phyloP scores from a whole-genome alignment of 495 filamentous ascomycete genomes.

The Penicillium subrubescens region DNA sequence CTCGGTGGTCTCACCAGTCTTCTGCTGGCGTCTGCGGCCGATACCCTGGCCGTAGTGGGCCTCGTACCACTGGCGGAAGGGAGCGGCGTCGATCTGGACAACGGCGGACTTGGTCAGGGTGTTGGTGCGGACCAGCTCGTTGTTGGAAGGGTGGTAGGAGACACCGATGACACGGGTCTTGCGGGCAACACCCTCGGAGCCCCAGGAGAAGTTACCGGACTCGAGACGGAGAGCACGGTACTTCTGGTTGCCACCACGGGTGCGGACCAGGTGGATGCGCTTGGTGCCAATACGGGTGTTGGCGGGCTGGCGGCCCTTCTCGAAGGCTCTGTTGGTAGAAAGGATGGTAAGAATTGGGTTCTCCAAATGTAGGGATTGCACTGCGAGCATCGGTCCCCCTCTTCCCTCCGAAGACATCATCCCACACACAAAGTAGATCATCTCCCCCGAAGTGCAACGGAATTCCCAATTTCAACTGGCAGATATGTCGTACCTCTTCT shows the following conservation, averaged over 20 bases:
- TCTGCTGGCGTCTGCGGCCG: conserved; percentile 87
- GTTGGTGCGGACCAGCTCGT: conserved; percentile 99
- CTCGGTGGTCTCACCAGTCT: conserved; percentile 62
- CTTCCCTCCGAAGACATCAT: neutral
- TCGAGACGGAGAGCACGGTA: conserved; percentile 99
- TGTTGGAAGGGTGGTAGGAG: conserved; percentile 99
- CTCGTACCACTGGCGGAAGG: conserved; percentile 99
- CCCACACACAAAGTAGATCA: neutral
- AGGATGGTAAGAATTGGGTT: conserved; percentile 21
- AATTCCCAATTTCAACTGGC: conserved; percentile 15
- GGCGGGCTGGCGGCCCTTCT: conserved; percentile 97
- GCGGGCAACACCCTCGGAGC: conserved; percentile 92
- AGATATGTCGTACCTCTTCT: conserved; percentile 67
- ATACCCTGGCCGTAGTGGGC: conserved; percentile 92
- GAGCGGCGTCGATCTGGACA: conserved; percentile 96
- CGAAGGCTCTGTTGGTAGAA: conserved; percentile 80
- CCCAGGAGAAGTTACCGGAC: conserved; percentile 99
- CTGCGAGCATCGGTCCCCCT: neutral
- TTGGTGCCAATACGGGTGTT: conserved; percentile 99
- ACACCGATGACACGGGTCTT: conserved; percentile 98
- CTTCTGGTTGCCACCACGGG: conserved; percentile 98
- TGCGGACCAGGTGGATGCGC: conserved; percentile 98
- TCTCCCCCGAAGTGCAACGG: neutral
- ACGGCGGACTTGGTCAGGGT: conserved; percentile 98
- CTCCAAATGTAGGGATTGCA: neutral